These are phyloP conservation scores for Papilionanthe hybrid DNA, from an alignment of 116 monocot species.

Conservation along the genomic window DNA sequence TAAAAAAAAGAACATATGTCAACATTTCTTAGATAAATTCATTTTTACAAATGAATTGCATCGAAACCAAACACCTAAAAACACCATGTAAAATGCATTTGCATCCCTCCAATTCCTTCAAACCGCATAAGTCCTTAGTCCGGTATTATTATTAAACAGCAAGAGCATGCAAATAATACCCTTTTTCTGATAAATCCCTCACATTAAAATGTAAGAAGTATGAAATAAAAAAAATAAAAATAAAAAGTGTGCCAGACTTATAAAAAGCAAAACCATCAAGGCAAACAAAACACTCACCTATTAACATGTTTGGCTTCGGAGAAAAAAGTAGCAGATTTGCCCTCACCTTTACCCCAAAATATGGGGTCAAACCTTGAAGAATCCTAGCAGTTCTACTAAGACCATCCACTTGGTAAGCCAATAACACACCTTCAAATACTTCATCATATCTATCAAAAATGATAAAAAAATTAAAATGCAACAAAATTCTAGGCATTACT, in stretches of 20 bases:
- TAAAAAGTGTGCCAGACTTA: neutral
- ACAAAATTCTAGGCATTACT: neutral
- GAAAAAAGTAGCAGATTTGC: constrained; percentile 75
- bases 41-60: too few relatives aligned
- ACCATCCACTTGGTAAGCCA: constrained; percentile 54
- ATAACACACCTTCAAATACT: constrained; percentile 65
- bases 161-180: neutral
- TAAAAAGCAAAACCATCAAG: neutral
- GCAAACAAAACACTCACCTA: constrained; percentile 38
- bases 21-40: too few relatives aligned
- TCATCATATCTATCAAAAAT: constrained; percentile 57
- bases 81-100: neutral
- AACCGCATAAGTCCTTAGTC: neutral
- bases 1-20: too few relatives aligned
- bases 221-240: neutral
- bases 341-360: constrained; percentile 61
- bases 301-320: constrained; percentile 61
- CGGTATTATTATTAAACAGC: neutral
- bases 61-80: neutral
- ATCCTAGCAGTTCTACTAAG: constrained; percentile 45
- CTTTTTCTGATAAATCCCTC: neutral
- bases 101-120: neutral
- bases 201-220: neutral
- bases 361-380: constrained; percentile 67
- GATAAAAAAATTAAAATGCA: neutral